These are phyloP conservation scores for Phlebopus sp. DNA, from an alignment of 1,284 basidiomycete species.

Conservation along the genomic window DNA sequence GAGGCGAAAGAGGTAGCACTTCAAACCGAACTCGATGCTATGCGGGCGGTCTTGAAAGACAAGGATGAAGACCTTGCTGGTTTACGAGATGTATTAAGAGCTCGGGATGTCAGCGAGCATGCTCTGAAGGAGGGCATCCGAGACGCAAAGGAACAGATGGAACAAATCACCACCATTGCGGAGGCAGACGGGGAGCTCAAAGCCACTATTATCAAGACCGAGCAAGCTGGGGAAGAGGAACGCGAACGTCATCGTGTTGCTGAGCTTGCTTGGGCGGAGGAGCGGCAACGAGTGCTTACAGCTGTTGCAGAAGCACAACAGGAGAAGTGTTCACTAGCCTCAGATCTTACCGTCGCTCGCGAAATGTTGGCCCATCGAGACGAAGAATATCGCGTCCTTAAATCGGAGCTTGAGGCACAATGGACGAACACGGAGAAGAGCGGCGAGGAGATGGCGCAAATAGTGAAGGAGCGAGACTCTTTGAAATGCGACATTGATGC, in stretches of 20 bases:
- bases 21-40: no score
- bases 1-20: conserved; percentile 24
- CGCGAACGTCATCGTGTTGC: conserved; percentile 38
- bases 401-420: conserved; percentile 58
- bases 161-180: conserved; percentile 43
- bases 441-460: conserved; percentile 41
- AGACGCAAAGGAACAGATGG: conserved; percentile 56
- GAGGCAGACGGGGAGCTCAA: conserved; percentile 45
- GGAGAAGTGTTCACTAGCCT: conserved; percentile 40
- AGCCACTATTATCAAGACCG: conserved; percentile 10
- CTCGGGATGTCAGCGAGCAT: conserved; percentile 49
- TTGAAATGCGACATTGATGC: conserved; percentile 41
- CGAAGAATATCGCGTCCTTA: conserved; percentile 48
- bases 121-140: conserved; percentile 50
- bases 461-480: conserved; percentile 41
- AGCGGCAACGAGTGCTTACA: conserved; percentile 42
- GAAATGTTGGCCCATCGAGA: conserved; percentile 41
- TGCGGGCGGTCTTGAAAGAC: conserved; percentile 16
- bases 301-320: conserved; percentile 29
- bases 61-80: conserved; percentile 42
- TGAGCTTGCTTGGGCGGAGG: conserved; percentile 49
- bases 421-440: conserved; percentile 56
- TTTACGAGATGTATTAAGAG: conserved; percentile 48
- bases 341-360: conserved; percentile 34
- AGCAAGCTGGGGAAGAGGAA: conserved; percentile 36